Evolutionary conservation across 129 eudicot genomes (phyloP), one percentile per base, ranked within the genome.

Genomic region (Centella asiatica): DNA sequence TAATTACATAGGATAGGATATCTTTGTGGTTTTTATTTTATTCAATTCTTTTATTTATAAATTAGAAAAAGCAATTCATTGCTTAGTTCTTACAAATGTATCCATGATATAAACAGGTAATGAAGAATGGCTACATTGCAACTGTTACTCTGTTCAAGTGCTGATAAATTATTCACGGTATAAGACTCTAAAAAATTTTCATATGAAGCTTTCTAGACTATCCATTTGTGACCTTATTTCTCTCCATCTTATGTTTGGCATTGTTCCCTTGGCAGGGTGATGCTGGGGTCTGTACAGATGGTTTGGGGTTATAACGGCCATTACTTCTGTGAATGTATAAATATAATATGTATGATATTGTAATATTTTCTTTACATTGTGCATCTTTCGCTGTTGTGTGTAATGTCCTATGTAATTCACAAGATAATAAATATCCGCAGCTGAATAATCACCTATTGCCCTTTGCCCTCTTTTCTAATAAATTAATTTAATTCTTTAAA

Each of bases 41-140:
- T n/a, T n/a, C n/a, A n/a, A n/a, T n/a, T n/a, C n/a, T n/a, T n/a
- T n/a, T n/a, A n/a, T n/a, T n/a, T n/a, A n/a, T n/a, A n/a, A 11
- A 42, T 1, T 13, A 11, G 17, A 14, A 42, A 42, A 42, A 42
- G 56, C 19, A 19, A 25, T 11, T 23, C 20, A 62, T 57, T n/a
- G n/a, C n/a, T n/a, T n/a, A n/a, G n/a, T 57, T 8, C 65, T 60
- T 42, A 73, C 55, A 25, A 34, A 64, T 8, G 23, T 2, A 57
- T 48, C 60, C 32, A 14, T 69, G 25, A 6, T 71, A 52, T 73
- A 62, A 17, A 27, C 76, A 90, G 98, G 95, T 90, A 11, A 90
- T 90, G 98, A 90, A 87, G 80, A 90, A 90, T 42, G 95, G 94
- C 18, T 82, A 87, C 51, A 84, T 90, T 60, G 98, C 98, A 50